These are phyloP conservation scores for Hemerocallis citrina DNA, from an alignment of 106 monocot species.

Conservation along the genomic window DNA sequence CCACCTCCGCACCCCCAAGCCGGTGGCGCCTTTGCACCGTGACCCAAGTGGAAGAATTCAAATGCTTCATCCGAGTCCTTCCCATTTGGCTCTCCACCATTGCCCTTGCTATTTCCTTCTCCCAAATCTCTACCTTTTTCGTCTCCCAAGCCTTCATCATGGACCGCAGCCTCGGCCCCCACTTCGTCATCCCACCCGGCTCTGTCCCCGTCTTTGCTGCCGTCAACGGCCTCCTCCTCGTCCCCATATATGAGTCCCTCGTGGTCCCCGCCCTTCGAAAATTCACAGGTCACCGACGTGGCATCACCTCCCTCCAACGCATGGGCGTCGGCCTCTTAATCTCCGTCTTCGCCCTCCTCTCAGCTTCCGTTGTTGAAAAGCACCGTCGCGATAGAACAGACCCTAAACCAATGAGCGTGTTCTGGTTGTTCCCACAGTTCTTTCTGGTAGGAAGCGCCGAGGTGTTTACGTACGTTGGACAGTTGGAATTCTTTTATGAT, in stretches of 20 bases:
- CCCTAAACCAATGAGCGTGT: constrained; percentile 7
- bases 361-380: constrained; percentile 22
- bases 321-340: constrained; percentile 39
- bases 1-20: neutral
- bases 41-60: constrained; percentile 59
- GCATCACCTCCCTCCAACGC: constrained; percentile 43
- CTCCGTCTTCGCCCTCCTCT: constrained; percentile 18
- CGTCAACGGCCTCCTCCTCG: constrained; percentile 23
- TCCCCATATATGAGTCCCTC: constrained; percentile 28
- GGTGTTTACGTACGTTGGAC: constrained; percentile 41
- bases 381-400: neutral
- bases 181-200: constrained; percentile 29
- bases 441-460: constrained; percentile 33
- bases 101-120: constrained; percentile 28
- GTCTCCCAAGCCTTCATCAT: constrained; percentile 34
- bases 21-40: constrained; percentile 48
- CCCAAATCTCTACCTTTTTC: constrained; percentile 46
- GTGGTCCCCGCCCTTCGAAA: constrained; percentile 23
- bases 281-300: constrained; percentile 25
- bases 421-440: constrained; percentile 53
- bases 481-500: constrained; percentile 53
- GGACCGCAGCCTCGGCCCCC: constrained; percentile 18
- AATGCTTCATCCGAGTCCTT: constrained; percentile 34
- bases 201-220: constrained; percentile 35
- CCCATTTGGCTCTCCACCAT: constrained; percentile 54